Evolutionary conservation across 2,329 filamentous ascomycete species (phyloP), one percentile per base, ranked within the genome.

Genomic region (Arthrobotrys conoides): DNA sequence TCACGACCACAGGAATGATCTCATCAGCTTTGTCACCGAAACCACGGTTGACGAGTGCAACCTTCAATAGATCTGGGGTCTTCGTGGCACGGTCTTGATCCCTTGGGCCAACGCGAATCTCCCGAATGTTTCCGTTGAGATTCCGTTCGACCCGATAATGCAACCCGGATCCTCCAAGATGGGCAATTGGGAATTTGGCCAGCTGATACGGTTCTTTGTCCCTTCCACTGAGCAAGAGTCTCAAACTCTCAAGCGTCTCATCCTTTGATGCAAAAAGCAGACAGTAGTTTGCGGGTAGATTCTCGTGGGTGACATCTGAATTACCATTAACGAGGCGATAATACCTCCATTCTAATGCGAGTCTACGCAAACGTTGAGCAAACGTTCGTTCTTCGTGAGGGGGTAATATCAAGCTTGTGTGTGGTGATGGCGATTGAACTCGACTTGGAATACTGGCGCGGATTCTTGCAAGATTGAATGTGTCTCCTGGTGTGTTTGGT

Each of bases 401-500:
- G 2, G 73, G 73, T n/a, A 77, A 36, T 51, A 77, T 77, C 67
- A 71, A 51, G 68, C 73, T 77, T 18, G 67, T 71, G 53, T 77
- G 73, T 14, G 73, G 73, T 33, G 73, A 71, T 46, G 73, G 73
- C 4, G 73, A 77, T 48, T 77, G 73, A 38, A 77, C 61, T 61
- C 73, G 38, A 27, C 73, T 77, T 63, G 73, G 73, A 49, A 77
- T 77, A 57, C 73, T 77, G 61, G 73, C 73, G 33, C 73, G 67
- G 67, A 77, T 77, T 77, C 73, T 77, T 46, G 73, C 73, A 67
- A 77, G 73, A 71, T 77, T 77, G 68, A 77, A 77, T 16, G 73
- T 77, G 63, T 77, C 73, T 59, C 59, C 67, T 49, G 71, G 71
- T 59, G 72, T 71, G 30, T 68, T 55, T 48, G 68, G 41, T 38